A percentile compares a stretch with the other conserved stretches of the same genome.
phyloP scores from a whole-genome alignment of 208 protist genomes.

The Trypanosoma grayi region DNA sequence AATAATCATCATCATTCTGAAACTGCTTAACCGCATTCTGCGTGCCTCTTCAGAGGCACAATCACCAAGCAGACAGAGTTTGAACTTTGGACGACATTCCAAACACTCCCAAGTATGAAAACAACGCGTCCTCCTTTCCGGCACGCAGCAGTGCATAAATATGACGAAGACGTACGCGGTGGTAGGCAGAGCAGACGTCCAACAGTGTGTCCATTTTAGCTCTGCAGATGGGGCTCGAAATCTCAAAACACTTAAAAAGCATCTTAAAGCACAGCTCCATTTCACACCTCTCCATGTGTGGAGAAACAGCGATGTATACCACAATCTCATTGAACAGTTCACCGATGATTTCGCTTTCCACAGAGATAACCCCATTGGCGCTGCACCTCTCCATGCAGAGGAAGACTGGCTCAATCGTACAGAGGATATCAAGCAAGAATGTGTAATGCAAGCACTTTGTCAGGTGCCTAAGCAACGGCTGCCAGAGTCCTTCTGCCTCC shows the following conservation, averaged over 20 bases:
- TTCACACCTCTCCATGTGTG: constrained; percentile 40
- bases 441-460: constrained; percentile 53
- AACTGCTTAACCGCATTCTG: not conserved
- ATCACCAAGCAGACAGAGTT: constrained; percentile 51
- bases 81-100: constrained; percentile 43
- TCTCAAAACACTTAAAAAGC: constrained; percentile 50
- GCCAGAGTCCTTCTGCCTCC: constrained; percentile 52
- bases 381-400: constrained; percentile 27
- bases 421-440: constrained; percentile 51
- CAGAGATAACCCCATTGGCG: constrained; percentile 23
- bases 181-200: constrained; percentile 80
- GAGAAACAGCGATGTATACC: constrained; percentile 47
- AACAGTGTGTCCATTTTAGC: constrained; percentile 49
- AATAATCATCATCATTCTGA: no score
- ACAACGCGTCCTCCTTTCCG: constrained; percentile 36
- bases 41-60: not conserved
- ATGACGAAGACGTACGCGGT: constrained; percentile 82
- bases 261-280: constrained; percentile 53
- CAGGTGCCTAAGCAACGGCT: constrained; percentile 52
- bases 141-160: constrained; percentile 50
- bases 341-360: constrained; percentile 31
- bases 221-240: constrained; percentile 34
- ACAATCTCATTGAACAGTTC: constrained; percentile 63
- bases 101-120: constrained; percentile 67
- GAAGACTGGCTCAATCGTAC: constrained; percentile 55